A percentile compares a stretch with the other conserved stretches of the same genome.
Conservation (phyloP, 2,329 filamentous ascomycete genomes). For the Lachnellula suecica region DNA sequence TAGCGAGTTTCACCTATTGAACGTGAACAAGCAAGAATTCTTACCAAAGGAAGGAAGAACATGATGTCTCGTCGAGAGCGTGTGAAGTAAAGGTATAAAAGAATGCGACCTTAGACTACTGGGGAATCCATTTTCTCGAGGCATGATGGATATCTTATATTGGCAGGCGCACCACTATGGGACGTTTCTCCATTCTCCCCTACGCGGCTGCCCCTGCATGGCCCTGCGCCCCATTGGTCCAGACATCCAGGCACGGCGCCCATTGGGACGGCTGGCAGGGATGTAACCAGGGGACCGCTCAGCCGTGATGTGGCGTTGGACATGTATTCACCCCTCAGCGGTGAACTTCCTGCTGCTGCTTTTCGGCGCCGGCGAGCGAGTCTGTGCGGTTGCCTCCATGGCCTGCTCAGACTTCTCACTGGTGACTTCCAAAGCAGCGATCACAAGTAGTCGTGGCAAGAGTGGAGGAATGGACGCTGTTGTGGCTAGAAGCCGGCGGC, state of each 20-base stretch:
- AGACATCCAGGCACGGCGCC: not conserved
- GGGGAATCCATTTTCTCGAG: not conserved
- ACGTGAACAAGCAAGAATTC: not conserved
- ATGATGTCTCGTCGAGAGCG: constrained; percentile 12
- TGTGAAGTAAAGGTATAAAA: constrained; percentile 4
- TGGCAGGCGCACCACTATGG: not conserved
- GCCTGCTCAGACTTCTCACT: constrained; percentile 4
- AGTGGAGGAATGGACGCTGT: not conserved
- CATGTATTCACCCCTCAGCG: not conserved
- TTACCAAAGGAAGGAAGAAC: constrained; percentile 17
- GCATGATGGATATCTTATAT: constrained; percentile 1
- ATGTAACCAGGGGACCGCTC: not conserved
- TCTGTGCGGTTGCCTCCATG: not conserved
- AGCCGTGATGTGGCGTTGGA: not conserved
- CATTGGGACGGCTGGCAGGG: not conserved
- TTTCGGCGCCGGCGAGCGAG: not conserved
- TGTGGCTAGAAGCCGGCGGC: not conserved
- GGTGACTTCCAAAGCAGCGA: not conserved
- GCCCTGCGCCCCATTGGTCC: constrained; percentile 2
- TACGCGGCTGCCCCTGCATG: not conserved
- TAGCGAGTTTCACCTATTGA: not conserved
- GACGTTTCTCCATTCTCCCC: not conserved
- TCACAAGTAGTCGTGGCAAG: not conserved
- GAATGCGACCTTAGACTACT: not conserved
- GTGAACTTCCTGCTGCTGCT: not conserved